A percentile compares a stretch with the other conserved stretches of the same genome.
These are phyloP conservation scores for Hypomyces perniciosus DNA, from an alignment of 2,329 filamentous ascomycete genomes.

Conservation along the genomic window DNA sequence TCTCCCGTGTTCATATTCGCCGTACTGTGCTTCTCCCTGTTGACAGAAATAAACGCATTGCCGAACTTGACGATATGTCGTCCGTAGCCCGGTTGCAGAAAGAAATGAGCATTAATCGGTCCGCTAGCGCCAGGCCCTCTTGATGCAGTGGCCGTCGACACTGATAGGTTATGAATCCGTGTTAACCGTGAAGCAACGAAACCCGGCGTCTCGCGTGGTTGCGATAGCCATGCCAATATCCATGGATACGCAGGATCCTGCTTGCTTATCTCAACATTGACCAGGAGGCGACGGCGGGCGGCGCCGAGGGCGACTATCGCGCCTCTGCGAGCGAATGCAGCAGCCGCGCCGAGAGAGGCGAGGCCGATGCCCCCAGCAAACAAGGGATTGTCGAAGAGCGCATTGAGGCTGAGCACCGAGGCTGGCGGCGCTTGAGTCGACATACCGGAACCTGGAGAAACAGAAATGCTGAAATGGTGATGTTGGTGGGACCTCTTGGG, in stretches of 20 bases:
- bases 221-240: constrained; percentile 91
- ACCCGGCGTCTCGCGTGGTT: constrained; percentile 62
- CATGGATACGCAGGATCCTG: constrained; percentile 90
- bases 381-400: constrained; percentile 57
- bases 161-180: constrained; percentile 54
- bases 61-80: constrained; percentile 82
- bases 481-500: too few species aligned
- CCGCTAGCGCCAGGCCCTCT: constrained; percentile 55
- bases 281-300: constrained; percentile 77
- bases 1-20: constrained; percentile 76
- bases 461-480: not conserved
- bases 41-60: constrained; percentile 81
- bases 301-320: constrained; percentile 65
- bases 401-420: constrained; percentile 45
- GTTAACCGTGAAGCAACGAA: constrained; percentile 54
- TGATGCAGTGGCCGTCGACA: constrained; percentile 54
- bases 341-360: constrained; percentile 75
- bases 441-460: constrained; percentile 21
- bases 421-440: constrained; percentile 24
- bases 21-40: constrained; percentile 77
- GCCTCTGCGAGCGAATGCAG: constrained; percentile 75
- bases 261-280: constrained; percentile 92
- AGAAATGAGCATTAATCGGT: constrained; percentile 71
- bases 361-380: constrained; percentile 79
- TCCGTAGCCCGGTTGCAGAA: constrained; percentile 85